Evolutionary conservation across 257 asterid genomes (phyloP), one percentile per base, ranked within the genome.

Genomic region (Plectranthus barbatus): DNA sequence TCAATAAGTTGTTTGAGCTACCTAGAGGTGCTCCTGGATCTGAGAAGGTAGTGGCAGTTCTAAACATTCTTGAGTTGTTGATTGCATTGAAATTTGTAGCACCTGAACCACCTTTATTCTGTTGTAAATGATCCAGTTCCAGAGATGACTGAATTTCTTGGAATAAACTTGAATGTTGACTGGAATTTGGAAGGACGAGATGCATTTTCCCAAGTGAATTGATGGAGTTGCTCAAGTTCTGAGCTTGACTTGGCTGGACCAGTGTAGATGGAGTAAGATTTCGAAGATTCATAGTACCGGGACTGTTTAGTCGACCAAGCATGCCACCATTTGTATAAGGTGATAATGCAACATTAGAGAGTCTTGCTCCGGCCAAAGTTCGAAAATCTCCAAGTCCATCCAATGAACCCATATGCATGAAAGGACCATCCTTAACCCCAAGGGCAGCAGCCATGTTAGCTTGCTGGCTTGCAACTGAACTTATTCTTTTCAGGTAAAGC

Each of bases 401-500:
- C 14, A 81, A 54, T 62, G 94, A 66, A 57, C 80, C 73, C 74
- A 80, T 71, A 12, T 81, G 82, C 87, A 83, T 74, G 62, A 80
- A 87, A n/a, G 89, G 77, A 44, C 90, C 73, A 62, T 86, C 95
- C 62, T 76, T 84, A n/a, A 80, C 84, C 9, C 97, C 94, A 26
- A 86, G 64, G 17, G 88, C 90, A 44, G 92, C 84, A 42, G 71
- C 86, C 88, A 87, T 85, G 81, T 87, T 83, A 19, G 82, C 95
- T 72, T 90, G 94, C 70, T 84, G 96, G 62, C 68, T 65, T 56
- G 85, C 86, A 41, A 67, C 86, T 1, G 84, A 68, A 60, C 92
- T 82, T 59, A 87, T 87, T 74, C 93, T 83, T 74, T 84, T 87
- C 80, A 87, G 76, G 77, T 82, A 90, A 60, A 85, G 87, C 86